A percentile compares a stretch with the other conserved stretches of the same genome.
Evolutionary conservation across 1,139 yeast species (phyloP).

Genomic region (Saccharomyces hybrid): DNA sequence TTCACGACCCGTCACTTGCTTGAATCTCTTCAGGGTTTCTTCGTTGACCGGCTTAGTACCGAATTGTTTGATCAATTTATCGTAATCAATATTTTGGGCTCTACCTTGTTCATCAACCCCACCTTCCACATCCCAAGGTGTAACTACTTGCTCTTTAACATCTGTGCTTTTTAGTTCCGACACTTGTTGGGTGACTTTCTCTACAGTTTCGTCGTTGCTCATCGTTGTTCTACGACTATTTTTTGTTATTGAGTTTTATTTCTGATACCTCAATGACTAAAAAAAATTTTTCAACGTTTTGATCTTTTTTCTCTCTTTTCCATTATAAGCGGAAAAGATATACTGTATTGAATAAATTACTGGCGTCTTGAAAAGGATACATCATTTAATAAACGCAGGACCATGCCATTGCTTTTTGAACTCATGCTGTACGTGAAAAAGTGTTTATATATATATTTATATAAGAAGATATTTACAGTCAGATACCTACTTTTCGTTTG

Average conservation of each 20-base stretch:
- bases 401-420: not conserved
- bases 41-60: conserved; percentile 72
- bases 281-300: conserved; percentile 1
- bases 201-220: conserved; percentile 9
- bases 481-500: not conserved
- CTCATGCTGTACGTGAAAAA: not conserved
- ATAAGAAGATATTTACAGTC: not conserved
- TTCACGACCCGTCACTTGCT: conserved; percentile 72
- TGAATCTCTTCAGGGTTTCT: conserved; percentile 71
- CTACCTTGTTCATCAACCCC: conserved; percentile 87
- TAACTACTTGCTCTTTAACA: conserved; percentile 57
- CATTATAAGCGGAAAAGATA: not conserved
- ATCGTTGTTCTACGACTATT: conserved; percentile 5
- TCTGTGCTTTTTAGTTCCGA: conserved; percentile 12
- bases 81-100: conserved; percentile 83
- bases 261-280: not conserved
- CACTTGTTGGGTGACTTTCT: conserved; percentile 16
- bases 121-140: conserved; percentile 99
- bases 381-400: not conserved
- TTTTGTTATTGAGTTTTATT: not conserved
- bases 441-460: not conserved
- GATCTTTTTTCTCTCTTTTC: conserved; percentile 1
- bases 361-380: not conserved
- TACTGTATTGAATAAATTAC: not conserved
- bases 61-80: conserved; percentile 73